Evolutionary conservation across 768 basidiomycete genomes (phyloP), one percentile per base, ranked within the genome.

Genomic region (Hydnum rufescens): DNA sequence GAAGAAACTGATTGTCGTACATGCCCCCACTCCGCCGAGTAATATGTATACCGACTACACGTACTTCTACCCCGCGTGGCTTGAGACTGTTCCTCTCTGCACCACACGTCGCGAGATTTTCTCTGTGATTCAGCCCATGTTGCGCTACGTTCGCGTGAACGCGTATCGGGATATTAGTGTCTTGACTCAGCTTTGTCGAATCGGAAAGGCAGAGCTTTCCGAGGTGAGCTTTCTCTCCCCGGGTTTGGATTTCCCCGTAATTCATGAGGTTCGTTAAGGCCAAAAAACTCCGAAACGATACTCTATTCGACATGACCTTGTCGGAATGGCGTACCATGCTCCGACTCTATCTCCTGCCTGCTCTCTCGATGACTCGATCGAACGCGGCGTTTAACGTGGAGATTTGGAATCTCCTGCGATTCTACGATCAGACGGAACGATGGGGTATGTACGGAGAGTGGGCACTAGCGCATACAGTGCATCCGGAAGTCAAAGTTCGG

Each of bases 391-490:
- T 82, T 63, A 84, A 87, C 26, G 80, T 83, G 43, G 92, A 96
- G 60, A 72, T 96, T 4, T 99, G 95, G 95, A 77, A 79, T 54
- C 77, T 97, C 50, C 74, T 97, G 47, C 72, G 77, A 36, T 75
- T 77, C 56, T 86, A 81, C 62, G 80, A 84, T 53, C 79, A 78
- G 51, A 75, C 79, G 4, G 68, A 74, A 23, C 85, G 95, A 5
- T 99, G 89, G 82, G 74, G 73, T 46, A 70, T 99, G 30, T 99
- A 99, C 60, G 95, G 90, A 39, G 92, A 96, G 68, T 97, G 95
- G 95, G 83, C 82, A 64, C 70, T 75, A 32, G 68, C 67, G 44
- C 87, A 89, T 64, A 73, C 72, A 55, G 76, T 76, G 16, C 78
- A 89, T 66, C 77, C 85, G 19, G 82, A 85, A 62, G 72, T 93